phyloP scores from a whole-genome alignment of 1,284 basidiomycete genomes.

The Porogramme epimiltina region DNA sequence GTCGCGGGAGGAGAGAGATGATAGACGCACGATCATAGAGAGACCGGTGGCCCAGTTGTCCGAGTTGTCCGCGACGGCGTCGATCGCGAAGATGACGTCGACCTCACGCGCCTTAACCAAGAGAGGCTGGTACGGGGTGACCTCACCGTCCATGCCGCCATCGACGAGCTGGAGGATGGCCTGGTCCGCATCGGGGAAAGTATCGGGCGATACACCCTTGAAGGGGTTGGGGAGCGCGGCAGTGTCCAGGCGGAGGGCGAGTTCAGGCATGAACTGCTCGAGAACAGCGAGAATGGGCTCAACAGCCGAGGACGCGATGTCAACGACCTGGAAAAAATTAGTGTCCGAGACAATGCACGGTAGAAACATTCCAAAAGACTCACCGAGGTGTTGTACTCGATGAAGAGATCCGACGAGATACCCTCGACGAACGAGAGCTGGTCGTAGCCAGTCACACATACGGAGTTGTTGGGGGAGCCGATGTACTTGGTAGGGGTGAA shows the following conservation, averaged over 20 bases:
- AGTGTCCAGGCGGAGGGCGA: slow-evolving; percentile 13
- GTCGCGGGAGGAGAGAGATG: background rate
- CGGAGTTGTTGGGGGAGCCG: slow-evolving; percentile 42
- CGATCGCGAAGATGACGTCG: slow-evolving; percentile 22
- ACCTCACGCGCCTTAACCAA: slow-evolving; percentile 21
- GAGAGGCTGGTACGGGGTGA: slow-evolving; percentile 19
- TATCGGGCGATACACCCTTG: slow-evolving; percentile 36
- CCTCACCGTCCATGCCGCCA: slow-evolving; percentile 21
- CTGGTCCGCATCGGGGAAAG: slow-evolving; percentile 40
- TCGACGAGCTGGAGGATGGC: slow-evolving; percentile 37
- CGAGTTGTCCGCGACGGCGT: slow-evolving; percentile 25
- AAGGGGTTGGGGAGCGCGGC: slow-evolving; percentile 45
- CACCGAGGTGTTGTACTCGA: slow-evolving; percentile 16
- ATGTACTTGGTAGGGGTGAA: slow-evolving; percentile 44
- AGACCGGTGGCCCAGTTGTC: slow-evolving; percentile 41
- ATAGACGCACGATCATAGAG: slow-evolving; percentile 42
- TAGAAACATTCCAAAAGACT: background rate
- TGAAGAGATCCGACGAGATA: slow-evolving; percentile 37
- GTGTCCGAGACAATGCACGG: background rate
- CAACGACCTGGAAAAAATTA: slow-evolving; percentile 15
- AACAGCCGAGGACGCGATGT: slow-evolving; percentile 19
- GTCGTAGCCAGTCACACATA: slow-evolving; percentile 51
- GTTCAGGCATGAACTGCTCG: slow-evolving; percentile 5
- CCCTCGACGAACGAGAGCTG: slow-evolving; percentile 43
- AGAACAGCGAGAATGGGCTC: slow-evolving; percentile 12